Evolutionary conservation across 2,329 filamentous ascomycete species (phyloP).

Genomic region (Paraphaeosphaeria sporulosa): DNA sequence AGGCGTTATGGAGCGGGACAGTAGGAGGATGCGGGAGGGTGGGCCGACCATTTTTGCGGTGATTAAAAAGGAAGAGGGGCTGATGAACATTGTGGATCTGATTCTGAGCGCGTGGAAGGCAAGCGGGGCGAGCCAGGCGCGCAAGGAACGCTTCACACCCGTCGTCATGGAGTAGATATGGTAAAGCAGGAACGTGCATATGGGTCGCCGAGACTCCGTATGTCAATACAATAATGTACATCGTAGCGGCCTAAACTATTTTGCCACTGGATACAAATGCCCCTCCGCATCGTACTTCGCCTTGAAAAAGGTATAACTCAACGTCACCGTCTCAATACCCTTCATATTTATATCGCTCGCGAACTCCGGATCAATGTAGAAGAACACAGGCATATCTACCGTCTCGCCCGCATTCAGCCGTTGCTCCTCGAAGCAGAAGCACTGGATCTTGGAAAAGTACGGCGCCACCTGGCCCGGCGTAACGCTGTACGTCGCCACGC

Average conservation of each 20-base stretch:
- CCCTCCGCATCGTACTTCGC: constrained; percentile 86
- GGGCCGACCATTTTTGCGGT: constrained; percentile 96
- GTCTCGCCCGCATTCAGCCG: constrained; percentile 92
- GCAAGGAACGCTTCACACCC: constrained; percentile 43
- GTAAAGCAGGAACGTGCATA: background rate
- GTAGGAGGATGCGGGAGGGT: constrained; percentile 90
- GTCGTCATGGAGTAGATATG: constrained; percentile 40
- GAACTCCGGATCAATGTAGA: constrained; percentile 97
- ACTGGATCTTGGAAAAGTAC: constrained; percentile 99
- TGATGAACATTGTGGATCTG: constrained; percentile 86
- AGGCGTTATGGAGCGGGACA: constrained; percentile 92
- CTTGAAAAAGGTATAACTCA: constrained; percentile 99
- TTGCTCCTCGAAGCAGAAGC: constrained; percentile 98
- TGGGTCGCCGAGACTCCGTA: background rate
- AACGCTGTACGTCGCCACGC: constrained; percentile 96
- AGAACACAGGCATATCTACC: constrained; percentile 99
- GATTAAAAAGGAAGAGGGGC: constrained; percentile 89
- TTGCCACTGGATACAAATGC: constrained; percentile 63
- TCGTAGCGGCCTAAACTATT: constrained; percentile 1
- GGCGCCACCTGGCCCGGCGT: constrained; percentile 94
- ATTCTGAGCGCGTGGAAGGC: constrained; percentile 92
- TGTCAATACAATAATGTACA: constrained; percentile 10
- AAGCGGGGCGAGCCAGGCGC: constrained; percentile 70
- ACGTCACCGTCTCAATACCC: constrained; percentile 90
- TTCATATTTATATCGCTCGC: constrained; percentile 91